A percentile compares a stretch with the other conserved stretches of the same genome.
Evolutionary conservation across 2,329 filamentous ascomycete species (phyloP).

Genomic region (Alternaria solani): DNA sequence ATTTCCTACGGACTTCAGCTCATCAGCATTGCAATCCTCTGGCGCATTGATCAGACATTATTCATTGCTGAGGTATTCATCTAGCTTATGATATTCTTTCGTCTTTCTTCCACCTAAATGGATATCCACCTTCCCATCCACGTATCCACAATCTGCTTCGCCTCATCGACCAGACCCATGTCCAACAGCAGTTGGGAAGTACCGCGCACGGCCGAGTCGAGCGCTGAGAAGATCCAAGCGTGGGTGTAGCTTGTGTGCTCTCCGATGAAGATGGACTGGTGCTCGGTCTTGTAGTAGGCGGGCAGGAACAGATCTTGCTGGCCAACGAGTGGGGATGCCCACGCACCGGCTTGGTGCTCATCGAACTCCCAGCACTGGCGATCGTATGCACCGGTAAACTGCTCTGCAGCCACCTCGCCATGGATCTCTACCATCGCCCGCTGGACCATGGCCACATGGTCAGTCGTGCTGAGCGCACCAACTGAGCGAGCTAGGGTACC

Average conservation of each 20-base stretch:
- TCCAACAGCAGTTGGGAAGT: conserved; percentile 70
- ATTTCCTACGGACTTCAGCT: not conserved
- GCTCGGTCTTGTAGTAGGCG: conserved; percentile 75
- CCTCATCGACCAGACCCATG: conserved; percentile 73
- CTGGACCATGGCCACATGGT: conserved; percentile 70
- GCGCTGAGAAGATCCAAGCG: conserved; percentile 72
- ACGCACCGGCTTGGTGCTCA: conserved; percentile 67
- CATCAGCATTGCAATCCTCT: not conserved
- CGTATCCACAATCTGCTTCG: conserved; percentile 67
- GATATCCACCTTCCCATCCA: conserved; percentile 75
- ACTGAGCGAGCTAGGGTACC: conserved; percentile 57
- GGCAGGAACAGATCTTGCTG: conserved; percentile 76
- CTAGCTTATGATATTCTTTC: not conserved
- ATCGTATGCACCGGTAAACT: conserved; percentile 72
- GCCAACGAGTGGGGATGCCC: conserved; percentile 67
- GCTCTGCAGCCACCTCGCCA: conserved; percentile 64
- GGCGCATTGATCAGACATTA: not conserved
- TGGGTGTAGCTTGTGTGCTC: conserved; percentile 64
- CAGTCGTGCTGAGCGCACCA: conserved; percentile 61
- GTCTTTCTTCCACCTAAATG: conserved; percentile 16
- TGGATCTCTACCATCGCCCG: conserved; percentile 74
- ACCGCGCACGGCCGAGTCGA: conserved; percentile 72
- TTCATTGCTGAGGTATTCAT: not conserved
- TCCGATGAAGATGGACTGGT: conserved; percentile 70
- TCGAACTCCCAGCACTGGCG: conserved; percentile 72